These are phyloP conservation scores for Alternaria solani DNA, from an alignment of 2,329 filamentous ascomycete genomes.

Conservation along the genomic window DNA sequence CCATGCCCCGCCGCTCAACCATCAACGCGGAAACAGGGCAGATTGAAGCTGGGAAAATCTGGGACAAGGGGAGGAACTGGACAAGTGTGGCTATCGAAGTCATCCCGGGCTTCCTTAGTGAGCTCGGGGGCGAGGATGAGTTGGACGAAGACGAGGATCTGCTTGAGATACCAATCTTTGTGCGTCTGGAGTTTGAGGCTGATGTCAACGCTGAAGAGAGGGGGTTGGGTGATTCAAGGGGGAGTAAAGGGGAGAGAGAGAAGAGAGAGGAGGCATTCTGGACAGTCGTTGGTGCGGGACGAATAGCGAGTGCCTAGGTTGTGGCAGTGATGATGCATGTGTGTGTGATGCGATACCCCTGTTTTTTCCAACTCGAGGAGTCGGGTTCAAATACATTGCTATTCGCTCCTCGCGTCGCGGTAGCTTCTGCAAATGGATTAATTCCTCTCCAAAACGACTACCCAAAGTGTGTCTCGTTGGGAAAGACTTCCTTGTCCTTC, in stretches of 20 bases:
- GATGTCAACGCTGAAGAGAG: conserved; percentile 67
- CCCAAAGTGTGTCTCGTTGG: conserved; percentile 24
- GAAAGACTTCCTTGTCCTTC: conserved; percentile 29
- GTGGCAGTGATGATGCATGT: conserved; percentile 49
- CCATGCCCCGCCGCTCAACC: conserved; percentile 40
- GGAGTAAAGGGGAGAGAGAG: conserved; percentile 69
- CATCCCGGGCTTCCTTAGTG: conserved; percentile 63
- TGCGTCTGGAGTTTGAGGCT: conserved; percentile 88
- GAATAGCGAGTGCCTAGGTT: conserved; percentile 62
- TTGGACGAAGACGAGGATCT: conserved; percentile 66
- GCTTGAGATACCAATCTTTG: conserved; percentile 92
- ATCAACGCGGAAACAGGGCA: conserved; percentile 34
- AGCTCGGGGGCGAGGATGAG: conserved; percentile 24
- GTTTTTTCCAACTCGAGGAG: neutral
- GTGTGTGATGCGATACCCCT: conserved; percentile 17
- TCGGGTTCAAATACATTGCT: neutral
- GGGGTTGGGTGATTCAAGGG: conserved; percentile 46
- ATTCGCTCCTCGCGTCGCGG: neutral
- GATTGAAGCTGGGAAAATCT: conserved; percentile 92
- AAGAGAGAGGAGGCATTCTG: conserved; percentile 93
- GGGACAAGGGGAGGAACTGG: conserved; percentile 93
- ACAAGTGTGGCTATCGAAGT: conserved; percentile 93
- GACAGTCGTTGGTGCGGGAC: conserved; percentile 89
- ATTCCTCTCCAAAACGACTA: neutral
- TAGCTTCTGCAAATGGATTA: neutral